Evolutionary conservation across 495 filamentous ascomycete species (phyloP), one percentile per base, ranked within the genome.

Genomic region (Pyrenopolyporus hunteri): DNA sequence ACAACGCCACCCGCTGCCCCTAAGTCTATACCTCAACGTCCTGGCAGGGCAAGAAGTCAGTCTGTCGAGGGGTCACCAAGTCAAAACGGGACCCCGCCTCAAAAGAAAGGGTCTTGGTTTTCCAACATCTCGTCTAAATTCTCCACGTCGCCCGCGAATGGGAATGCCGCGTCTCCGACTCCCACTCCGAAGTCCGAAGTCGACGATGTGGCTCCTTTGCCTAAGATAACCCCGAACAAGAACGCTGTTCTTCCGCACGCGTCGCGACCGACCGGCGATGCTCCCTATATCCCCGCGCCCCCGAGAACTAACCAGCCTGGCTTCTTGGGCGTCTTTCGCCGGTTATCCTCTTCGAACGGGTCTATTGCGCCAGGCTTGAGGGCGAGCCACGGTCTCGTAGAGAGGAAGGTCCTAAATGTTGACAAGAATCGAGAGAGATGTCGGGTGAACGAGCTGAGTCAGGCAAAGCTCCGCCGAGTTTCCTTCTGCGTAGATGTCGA

Each of bases 401-500:
- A 90, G 59, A 81, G 94, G 35, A 83, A 81, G 54, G 84, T 96
- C 14, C 80, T 98, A 79, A 98, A 98, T 68, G 78, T 96, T 32
- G 92, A 98, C 67, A 83, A 74, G 16, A 81, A 85, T 60, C 82
- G 94, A 25, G 87, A 95, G 66, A 76, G 94, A 33, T 94, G 91
- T 69, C 81, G 83, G 11, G 84, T 98, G 20, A 79, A 84, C 22
- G 92, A 94, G 59, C 74, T 98, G 16, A 85, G 93, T 56, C 86
- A 88, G 57, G 83, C 82, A 13, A 96, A 94, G 59, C 74, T 98
- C 26, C 82, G 92, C 16, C 82, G 90, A 28, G 94, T 98, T 1
- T 89, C 92, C 1, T 98, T 98, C 66, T 96, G 89, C 63, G 94
- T 98, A 3, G 94, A 98, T 71, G 94, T 98, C 9, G 94, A 98